These are phyloP conservation scores for Panaeolus cyanescens DNA, from an alignment of 768 basidiomycete species.

Conservation along the genomic window DNA sequence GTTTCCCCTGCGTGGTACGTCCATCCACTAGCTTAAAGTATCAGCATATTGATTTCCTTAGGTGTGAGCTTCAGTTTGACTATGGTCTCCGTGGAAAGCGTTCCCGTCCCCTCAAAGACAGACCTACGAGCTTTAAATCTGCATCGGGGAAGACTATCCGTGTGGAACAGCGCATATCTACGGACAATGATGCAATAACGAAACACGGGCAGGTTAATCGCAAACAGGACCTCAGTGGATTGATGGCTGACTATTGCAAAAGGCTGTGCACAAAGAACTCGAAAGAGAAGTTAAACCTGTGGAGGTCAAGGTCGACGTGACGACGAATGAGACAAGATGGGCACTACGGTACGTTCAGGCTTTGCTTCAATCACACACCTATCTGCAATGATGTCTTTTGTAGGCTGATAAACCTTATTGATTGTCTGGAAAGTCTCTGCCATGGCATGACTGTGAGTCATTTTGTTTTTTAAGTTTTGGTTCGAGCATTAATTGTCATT, in stretches of 20 bases:
- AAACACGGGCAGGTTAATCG: constrained; percentile 57
- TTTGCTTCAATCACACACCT: background rate
- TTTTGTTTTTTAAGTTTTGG: background rate
- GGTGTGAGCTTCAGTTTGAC: constrained; percentile 83
- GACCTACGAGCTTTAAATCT: constrained; percentile 60
- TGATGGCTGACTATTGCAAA: background rate
- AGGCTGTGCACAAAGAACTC: constrained; percentile 77
- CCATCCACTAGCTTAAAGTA: background rate
- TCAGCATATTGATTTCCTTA: constrained; percentile 25
- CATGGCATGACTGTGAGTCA: constrained; percentile 53
- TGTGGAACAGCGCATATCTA: constrained; percentile 52
- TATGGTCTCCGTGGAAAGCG: constrained; percentile 69
- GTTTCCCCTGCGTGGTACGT: constrained; percentile 62
- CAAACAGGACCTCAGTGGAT: background rate
- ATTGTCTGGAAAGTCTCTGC: constrained; percentile 56
- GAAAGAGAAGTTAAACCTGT: constrained; percentile 72
- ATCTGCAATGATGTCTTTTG: background rate
- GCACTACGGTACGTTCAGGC: constrained; percentile 58
- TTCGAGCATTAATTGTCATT: background rate
- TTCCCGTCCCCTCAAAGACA: constrained; percentile 43
- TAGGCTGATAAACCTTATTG: constrained; percentile 76
- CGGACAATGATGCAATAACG: constrained; percentile 53
- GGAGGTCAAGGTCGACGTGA: constrained; percentile 50
- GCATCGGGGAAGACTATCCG: constrained; percentile 60
- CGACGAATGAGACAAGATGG: constrained; percentile 74